A percentile compares a stretch with the other conserved stretches of the same genome.
Evolutionary conservation across 164 flowering plant genomes (phyloP).

Genomic region (Umbellularia californica): DNA sequence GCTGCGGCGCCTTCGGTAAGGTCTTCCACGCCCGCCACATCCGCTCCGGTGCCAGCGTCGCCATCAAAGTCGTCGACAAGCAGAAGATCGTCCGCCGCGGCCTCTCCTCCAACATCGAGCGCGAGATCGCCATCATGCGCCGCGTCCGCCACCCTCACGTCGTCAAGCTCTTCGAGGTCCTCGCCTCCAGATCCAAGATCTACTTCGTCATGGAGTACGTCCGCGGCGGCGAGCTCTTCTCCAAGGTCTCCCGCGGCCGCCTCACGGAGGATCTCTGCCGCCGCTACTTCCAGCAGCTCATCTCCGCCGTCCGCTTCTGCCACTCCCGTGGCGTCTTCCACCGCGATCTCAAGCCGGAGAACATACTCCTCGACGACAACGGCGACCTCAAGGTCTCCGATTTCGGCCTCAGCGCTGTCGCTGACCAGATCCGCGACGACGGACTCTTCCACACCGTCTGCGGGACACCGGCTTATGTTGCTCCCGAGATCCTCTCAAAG

Average conservation of each 20-base stretch:
- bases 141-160: slow-evolving; percentile 54
- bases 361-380: slow-evolving; percentile 63
- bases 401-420: slow-evolving; percentile 59
- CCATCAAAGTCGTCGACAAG: slow-evolving; percentile 58
- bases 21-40: slow-evolving; percentile 61
- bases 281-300: slow-evolving; percentile 57
- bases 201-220: slow-evolving; percentile 71
- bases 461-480: slow-evolving; percentile 74
- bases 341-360: slow-evolving; percentile 68
- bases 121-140: slow-evolving; percentile 67
- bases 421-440: slow-evolving; percentile 44
- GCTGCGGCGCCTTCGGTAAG: slow-evolving; percentile 67
- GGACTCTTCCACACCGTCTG: slow-evolving; percentile 61
- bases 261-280: slow-evolving; percentile 64
- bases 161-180: slow-evolving; percentile 52
- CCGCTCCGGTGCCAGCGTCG: slow-evolving; percentile 57
- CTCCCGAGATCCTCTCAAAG: slow-evolving; percentile 61
- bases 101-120: slow-evolving; percentile 30
- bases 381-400: slow-evolving; percentile 55
- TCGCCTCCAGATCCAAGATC: slow-evolving; percentile 64
- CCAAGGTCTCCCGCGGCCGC: slow-evolving; percentile 41
- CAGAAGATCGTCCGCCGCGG: slow-evolving; percentile 38
- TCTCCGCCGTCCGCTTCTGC: slow-evolving; percentile 60
- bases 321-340: slow-evolving; percentile 69
- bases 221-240: slow-evolving; percentile 69